These are phyloP conservation scores for Aspergillus hancockii DNA, from an alignment of 495 filamentous ascomycete genomes.

Conservation along the genomic window DNA sequence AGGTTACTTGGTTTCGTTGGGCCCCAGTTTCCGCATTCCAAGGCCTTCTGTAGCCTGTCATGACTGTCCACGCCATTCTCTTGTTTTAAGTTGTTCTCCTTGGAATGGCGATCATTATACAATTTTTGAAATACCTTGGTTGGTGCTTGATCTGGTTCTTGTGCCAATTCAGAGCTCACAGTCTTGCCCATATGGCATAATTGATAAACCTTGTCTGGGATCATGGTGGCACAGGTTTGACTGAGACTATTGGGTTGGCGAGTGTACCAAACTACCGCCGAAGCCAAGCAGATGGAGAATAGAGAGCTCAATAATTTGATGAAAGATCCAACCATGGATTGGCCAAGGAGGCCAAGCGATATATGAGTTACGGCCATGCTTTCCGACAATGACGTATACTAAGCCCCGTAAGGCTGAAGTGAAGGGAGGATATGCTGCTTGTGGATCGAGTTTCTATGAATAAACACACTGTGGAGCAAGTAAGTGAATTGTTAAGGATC, in stretches of 20 bases:
- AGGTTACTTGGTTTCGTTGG: conserved; percentile 61
- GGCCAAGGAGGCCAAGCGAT: not conserved
- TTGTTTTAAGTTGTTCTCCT: conserved; percentile 8
- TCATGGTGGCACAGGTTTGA: conserved; percentile 19
- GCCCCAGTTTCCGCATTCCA: conserved; percentile 69
- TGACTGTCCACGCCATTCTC: conserved; percentile 31
- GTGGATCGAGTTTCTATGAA: not conserved
- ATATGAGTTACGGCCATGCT: conserved; percentile 5
- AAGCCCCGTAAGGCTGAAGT: not conserved
- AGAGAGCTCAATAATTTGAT: conserved; percentile 9
- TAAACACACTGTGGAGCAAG: not conserved
- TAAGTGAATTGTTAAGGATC: not conserved
- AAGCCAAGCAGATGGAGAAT: conserved; percentile 5
- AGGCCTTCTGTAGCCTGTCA: conserved; percentile 50
- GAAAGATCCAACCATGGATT: not conserved
- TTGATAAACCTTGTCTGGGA: conserved; percentile 42
- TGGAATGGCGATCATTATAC: conserved; percentile 30
- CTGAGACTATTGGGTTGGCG: conserved; percentile 17
- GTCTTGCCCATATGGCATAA: conserved; percentile 53
- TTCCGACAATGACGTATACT: not conserved
- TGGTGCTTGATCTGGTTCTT: conserved; percentile 52
- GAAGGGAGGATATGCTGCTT: not conserved
- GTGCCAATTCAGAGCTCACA: conserved; percentile 57
- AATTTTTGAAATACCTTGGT: conserved; percentile 56
- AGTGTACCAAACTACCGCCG: conserved; percentile 11